phyloP scores from a whole-genome alignment of 192 early-diverging fungal species.

The Coemansia sp. region DNA sequence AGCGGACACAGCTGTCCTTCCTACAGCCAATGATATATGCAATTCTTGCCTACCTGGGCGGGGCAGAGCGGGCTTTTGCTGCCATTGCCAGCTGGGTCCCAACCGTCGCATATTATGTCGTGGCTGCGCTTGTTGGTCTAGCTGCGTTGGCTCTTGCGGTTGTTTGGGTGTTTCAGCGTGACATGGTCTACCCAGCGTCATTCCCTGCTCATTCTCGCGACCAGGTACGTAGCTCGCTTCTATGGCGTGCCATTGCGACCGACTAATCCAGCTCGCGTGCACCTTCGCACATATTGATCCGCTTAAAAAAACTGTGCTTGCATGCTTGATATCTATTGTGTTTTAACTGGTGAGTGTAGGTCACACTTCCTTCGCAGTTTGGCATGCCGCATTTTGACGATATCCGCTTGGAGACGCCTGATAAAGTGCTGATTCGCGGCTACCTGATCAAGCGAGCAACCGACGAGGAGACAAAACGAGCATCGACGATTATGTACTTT shows the following conservation, averaged over 20 bases:
- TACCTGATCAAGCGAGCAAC: slow-evolving; percentile 68
- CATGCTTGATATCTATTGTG: background rate
- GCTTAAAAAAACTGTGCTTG: too few species aligned
- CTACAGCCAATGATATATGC: slow-evolving; percentile 43
- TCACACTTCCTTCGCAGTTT: slow-evolving; percentile 65
- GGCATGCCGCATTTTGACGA: slow-evolving; percentile 67
- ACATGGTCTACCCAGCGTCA: slow-evolving; percentile 73
- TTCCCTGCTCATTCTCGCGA: slow-evolving; percentile 50
- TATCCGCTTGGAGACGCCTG: slow-evolving; percentile 68
- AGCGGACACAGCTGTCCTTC: background rate
- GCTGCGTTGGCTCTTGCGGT: slow-evolving; percentile 20
- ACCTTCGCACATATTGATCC: too few species aligned
- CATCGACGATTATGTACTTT: slow-evolving; percentile 81
- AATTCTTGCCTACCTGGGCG: slow-evolving; percentile 34
- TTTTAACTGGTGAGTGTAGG: slow-evolving; percentile 31
- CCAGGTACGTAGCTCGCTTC: slow-evolving; percentile 13
- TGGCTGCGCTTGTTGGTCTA: slow-evolving; percentile 17
- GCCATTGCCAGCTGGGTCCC: slow-evolving; percentile 32
- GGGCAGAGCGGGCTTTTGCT: slow-evolving; percentile 20
- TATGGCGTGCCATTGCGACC: background rate
- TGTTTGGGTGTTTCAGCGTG: slow-evolving; percentile 69
- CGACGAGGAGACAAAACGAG: slow-evolving; percentile 52
- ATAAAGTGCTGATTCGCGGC: slow-evolving; percentile 72
- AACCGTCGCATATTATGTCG: slow-evolving; percentile 29
- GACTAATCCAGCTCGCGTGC: background rate